Evolutionary conservation across 345 rosid species (phyloP).

Genomic region (Psidium friedrichsthalianum): DNA sequence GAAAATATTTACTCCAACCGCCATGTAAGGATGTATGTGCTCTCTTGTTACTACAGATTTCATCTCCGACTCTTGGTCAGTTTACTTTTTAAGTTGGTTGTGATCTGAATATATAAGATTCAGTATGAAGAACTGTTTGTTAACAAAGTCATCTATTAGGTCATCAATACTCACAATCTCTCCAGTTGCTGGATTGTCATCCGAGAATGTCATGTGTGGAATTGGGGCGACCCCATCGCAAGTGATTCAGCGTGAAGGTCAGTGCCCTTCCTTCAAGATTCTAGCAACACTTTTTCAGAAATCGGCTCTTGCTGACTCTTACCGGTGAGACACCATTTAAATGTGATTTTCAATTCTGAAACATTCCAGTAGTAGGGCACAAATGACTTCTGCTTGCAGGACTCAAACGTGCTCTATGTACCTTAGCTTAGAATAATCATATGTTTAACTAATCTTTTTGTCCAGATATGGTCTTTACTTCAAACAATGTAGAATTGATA

Average conservation of each 20-base stretch:
- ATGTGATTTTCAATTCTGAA: neutral
- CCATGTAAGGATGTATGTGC: neutral
- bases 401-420: neutral
- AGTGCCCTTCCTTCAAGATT: conserved; percentile 10
- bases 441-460: neutral
- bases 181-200: conserved; percentile 45
- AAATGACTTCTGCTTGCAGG: neutral
- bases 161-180: conserved; percentile 42
- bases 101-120: neutral
- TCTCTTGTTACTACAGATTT: neutral
- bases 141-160: conserved; percentile 24
- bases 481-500: neutral
- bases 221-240: conserved; percentile 47
- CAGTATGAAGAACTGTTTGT: neutral
- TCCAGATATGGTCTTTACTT: neutral
- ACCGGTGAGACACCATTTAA: neutral
- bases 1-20: neutral
- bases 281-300: conserved; percentile 6
- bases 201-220: conserved; percentile 68
- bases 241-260: conserved; percentile 71
- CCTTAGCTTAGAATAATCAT: neutral
- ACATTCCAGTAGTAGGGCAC: no score
- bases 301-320: neutral
- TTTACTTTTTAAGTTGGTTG: neutral
- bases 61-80: neutral